A percentile compares a stretch with the other conserved stretches of the same genome.
phyloP scores from a whole-genome alignment of 1,284 basidiomycete genomes.

The Irpex sp. region DNA sequence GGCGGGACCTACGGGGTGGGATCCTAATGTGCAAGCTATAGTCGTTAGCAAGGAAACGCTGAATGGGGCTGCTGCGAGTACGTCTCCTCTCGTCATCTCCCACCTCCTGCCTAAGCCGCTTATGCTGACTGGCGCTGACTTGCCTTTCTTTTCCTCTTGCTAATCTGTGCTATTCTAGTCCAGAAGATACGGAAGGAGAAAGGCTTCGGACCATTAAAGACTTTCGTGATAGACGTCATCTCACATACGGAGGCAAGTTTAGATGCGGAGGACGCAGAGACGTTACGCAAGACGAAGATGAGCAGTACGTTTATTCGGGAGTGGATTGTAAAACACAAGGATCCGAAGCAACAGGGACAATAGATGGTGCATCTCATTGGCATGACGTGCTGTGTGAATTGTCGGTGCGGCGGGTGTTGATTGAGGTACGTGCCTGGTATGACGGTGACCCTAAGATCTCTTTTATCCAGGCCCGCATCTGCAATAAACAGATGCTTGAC shows the following conservation, averaged over 20 bases:
- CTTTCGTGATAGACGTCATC: constrained; percentile 86
- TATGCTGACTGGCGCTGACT: not conserved
- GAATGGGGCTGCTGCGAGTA: constrained; percentile 70
- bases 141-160: not conserved
- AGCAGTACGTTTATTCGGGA: constrained; percentile 87
- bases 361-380: not conserved
- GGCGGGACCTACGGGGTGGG: constrained; percentile 84
- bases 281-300: constrained; percentile 78
- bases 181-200: constrained; percentile 53
- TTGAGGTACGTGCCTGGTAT: too few species aligned
- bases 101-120: not conserved
- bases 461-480: too few species aligned
- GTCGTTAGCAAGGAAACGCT: constrained; percentile 87
- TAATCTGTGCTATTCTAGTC: constrained; percentile 40
- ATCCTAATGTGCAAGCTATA: constrained; percentile 81
- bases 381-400: too few species aligned
- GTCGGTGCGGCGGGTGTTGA: too few species aligned
- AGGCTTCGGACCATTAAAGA: constrained; percentile 55
- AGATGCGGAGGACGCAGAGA: constrained; percentile 59
- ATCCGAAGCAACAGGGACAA: not conserved
- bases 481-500: too few species aligned
- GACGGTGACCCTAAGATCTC: too few species aligned
- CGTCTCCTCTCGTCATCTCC: constrained; percentile 24
- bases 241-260: constrained; percentile 55
- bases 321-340: constrained; percentile 61